These are phyloP conservation scores for Carex parvula DNA, from an alignment of 176 grass and related monocot species.

Conservation along the genomic window DNA sequence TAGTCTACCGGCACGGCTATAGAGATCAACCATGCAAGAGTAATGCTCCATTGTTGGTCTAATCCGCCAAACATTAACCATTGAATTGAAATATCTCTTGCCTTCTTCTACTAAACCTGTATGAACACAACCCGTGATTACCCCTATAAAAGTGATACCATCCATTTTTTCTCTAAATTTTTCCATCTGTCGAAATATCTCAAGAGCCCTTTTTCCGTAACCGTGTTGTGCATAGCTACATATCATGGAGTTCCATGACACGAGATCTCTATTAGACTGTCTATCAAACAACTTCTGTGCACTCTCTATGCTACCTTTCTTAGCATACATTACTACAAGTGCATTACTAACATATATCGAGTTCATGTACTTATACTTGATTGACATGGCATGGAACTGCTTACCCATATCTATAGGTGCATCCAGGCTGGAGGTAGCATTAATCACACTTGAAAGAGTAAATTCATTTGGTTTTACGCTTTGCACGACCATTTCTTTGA, in stretches of 20 bases:
- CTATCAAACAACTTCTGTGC: constrained; percentile 61
- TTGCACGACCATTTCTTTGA: constrained; percentile 47
- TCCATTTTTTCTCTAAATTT: constrained; percentile 45
- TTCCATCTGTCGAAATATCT: constrained; percentile 64
- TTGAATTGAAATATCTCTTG: constrained; percentile 45
- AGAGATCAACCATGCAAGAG: constrained; percentile 77
- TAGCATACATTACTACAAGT: constrained; percentile 72
- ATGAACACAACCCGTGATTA: constrained; percentile 61
- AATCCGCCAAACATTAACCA: constrained; percentile 50
- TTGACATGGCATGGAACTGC: constrained; percentile 69
- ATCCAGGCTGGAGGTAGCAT: constrained; percentile 40
- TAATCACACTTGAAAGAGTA: constrained; percentile 65
- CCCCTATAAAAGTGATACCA: constrained; percentile 57
- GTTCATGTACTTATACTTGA: constrained; percentile 52
- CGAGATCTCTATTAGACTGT: constrained; percentile 57
- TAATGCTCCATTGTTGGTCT: constrained; percentile 62
- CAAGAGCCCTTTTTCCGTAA: constrained; percentile 54
- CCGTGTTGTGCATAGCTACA: constrained; percentile 69
- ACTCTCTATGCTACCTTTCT: constrained; percentile 64
- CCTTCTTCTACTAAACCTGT: constrained; percentile 60
- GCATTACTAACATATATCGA: constrained; percentile 60
- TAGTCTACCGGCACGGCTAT: constrained; percentile 63
- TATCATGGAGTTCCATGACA: constrained; percentile 84
- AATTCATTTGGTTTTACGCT: constrained; percentile 60
- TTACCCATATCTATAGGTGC: constrained; percentile 55